These are phyloP conservation scores for Kluyveromyces nonfermentans DNA, from an alignment of 805 yeast species.

Conservation along the genomic window DNA sequence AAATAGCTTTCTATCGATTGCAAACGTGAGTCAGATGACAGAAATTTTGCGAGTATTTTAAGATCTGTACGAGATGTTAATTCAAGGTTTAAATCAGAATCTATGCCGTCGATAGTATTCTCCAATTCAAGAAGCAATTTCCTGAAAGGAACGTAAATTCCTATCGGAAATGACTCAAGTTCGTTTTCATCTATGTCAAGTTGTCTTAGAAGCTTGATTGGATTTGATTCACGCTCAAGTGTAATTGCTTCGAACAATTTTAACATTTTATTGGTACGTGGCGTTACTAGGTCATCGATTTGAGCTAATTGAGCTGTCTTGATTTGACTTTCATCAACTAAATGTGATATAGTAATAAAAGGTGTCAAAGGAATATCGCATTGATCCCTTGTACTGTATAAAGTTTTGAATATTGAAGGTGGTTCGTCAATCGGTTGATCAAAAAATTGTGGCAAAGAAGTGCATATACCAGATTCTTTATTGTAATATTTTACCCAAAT, in stretches of 20 bases:
- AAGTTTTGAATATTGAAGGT: conserved; percentile 32
- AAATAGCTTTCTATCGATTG: neutral
- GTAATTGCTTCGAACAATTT: conserved; percentile 53
- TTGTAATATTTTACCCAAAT: conserved; percentile 51
- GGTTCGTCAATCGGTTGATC: conserved; percentile 29
- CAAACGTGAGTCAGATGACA: neutral
- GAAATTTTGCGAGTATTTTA: neutral
- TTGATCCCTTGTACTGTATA: conserved; percentile 29
- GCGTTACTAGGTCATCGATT: conserved; percentile 53
- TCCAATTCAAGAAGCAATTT: conserved; percentile 50
- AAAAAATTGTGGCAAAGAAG: conserved; percentile 7
- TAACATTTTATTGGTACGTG: conserved; percentile 51
- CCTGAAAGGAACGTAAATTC: conserved; percentile 57
- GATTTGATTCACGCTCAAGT: conserved; percentile 40
- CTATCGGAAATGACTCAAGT: conserved; percentile 65
- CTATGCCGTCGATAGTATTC: conserved; percentile 43
- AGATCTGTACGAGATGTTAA: conserved; percentile 20
- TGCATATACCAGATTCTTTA: neutral
- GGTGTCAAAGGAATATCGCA: conserved; percentile 30
- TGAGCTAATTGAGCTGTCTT: conserved; percentile 26
- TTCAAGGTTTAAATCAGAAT: conserved; percentile 33
- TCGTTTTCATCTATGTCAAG: conserved; percentile 41
- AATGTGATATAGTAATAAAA: conserved; percentile 56
- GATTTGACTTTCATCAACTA: conserved; percentile 52
- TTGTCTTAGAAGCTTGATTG: conserved; percentile 54